These are phyloP conservation scores for Pulveroboletus sp. DNA, from an alignment of 768 basidiomycete genomes.

Conservation along the genomic window DNA sequence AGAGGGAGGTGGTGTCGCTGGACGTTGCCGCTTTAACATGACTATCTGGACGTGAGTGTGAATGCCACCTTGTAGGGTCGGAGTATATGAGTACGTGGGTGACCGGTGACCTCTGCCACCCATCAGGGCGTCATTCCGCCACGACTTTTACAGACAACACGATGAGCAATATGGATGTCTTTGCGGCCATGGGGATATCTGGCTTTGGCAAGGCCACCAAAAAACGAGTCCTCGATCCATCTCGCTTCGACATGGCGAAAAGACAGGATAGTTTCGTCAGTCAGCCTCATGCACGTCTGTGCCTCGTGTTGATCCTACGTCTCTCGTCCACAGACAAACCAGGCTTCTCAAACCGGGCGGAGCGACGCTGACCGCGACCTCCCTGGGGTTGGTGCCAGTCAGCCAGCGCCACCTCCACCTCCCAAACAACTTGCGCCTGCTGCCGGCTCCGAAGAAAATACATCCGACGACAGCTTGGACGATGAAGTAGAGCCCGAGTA, in stretches of 20 bases:
- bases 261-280: slow-evolving; percentile 40
- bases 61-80: slow-evolving; percentile 16
- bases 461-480: slow-evolving; percentile 25
- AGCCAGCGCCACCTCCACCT: slow-evolving; percentile 4
- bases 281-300: slow-evolving; percentile 8
- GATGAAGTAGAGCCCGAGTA: slow-evolving; percentile 44
- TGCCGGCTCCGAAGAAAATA: slow-evolving; percentile 19
- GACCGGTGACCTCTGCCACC: slow-evolving; percentile 20
- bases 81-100: slow-evolving; percentile 14
- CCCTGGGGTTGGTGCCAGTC: slow-evolving; percentile 22
- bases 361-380: slow-evolving; percentile 9
- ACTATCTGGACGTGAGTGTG: too few relatives aligned
- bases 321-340: slow-evolving; percentile 13
- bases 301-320: slow-evolving; percentile 22
- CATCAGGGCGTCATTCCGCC: background rate
- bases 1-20: slow-evolving; percentile 40
- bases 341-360: slow-evolving; percentile 14
- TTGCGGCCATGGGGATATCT: slow-evolving; percentile 79
- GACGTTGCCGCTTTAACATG: slow-evolving; percentile 57
- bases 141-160: slow-evolving; percentile 4
- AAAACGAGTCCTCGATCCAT: slow-evolving; percentile 66
- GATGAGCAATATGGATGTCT: slow-evolving; percentile 64
- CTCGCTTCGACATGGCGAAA: slow-evolving; percentile 75
- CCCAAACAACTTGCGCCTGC: slow-evolving; percentile 1
- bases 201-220: slow-evolving; percentile 76